These are phyloP conservation scores for Aspergillus heteromorphus DNA, from an alignment of 495 filamentous ascomycete genomes.

Conservation along the genomic window DNA sequence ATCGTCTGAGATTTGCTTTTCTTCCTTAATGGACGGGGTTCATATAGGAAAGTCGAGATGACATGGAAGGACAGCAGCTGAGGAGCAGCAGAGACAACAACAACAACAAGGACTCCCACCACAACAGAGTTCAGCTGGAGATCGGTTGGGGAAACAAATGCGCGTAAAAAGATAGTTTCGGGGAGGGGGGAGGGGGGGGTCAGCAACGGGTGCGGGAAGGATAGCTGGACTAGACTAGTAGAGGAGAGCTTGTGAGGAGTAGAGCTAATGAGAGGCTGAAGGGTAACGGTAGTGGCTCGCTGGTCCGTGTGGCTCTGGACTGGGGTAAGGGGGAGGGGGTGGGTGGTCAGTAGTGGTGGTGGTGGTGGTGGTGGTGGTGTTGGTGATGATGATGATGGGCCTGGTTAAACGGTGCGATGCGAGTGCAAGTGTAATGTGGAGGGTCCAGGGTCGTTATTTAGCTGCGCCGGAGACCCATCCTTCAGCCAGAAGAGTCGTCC, in stretches of 20 bases:
- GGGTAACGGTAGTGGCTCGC: conserved; percentile 15
- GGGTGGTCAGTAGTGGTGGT: too few species aligned
- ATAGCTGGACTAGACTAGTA: conserved; percentile 9
- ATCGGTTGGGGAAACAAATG: conserved; percentile 1
- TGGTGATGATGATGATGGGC: conserved; percentile 20
- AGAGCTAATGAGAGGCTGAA: conserved; percentile 16
- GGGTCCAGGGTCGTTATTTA: conserved; percentile 48
- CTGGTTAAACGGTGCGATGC: conserved; percentile 30
- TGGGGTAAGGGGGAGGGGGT: conserved; percentile 9
- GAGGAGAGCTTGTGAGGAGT: conserved; percentile 6
- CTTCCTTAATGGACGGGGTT: neutral
- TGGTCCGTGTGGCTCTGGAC: conserved; percentile 17
- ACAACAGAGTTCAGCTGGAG: conserved; percentile 4
- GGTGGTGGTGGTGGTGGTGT: conserved; percentile 19
- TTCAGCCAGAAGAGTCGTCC: conserved; percentile 16
- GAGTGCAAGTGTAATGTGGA: conserved; percentile 30
- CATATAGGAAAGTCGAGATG: neutral
- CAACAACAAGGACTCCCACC: neutral
- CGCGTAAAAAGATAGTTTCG: conserved; percentile 1
- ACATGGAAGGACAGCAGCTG: neutral
- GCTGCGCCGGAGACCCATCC: conserved; percentile 35
- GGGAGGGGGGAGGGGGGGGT: neutral
- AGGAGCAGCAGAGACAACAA: neutral
- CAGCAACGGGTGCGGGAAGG: conserved; percentile 3
- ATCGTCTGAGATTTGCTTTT: neutral